Percentiles rank a stretch among this genome's conserved stretches.
Conservation (phyloP, 208 protist genomes). For the Acanthamoeba castellanii region DNA sequence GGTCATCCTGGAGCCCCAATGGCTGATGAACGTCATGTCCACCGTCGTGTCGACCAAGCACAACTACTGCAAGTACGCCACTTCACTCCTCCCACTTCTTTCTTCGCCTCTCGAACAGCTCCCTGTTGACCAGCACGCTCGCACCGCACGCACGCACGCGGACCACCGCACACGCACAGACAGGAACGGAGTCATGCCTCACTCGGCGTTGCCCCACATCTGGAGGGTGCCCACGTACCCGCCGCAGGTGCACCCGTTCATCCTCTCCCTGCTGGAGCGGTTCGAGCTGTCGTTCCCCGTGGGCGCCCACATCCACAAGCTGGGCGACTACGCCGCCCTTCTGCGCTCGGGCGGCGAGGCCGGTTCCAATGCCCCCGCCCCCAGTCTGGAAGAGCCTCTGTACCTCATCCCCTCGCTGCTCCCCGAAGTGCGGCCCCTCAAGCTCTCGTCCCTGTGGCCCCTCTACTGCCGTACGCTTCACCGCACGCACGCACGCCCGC, state of each 20-base stretch:
- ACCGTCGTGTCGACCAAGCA: slow-evolving; percentile 71
- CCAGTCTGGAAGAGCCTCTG: not conserved
- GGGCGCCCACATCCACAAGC: slow-evolving; percentile 18
- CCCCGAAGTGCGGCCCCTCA: slow-evolving; percentile 43
- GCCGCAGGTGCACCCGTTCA: slow-evolving; percentile 18
- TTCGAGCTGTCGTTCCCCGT: slow-evolving; percentile 64
- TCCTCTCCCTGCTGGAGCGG: slow-evolving; percentile 47
- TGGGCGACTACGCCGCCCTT: slow-evolving; percentile 26
- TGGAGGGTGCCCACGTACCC: slow-evolving; percentile 33
- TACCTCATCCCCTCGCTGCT: slow-evolving; percentile 64
- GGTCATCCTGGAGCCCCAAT: slow-evolving; percentile 81
- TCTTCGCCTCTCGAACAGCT: no score
- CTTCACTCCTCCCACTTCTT: not conserved
- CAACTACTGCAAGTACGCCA: slow-evolving; percentile 53
- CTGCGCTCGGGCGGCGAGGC: not conserved
- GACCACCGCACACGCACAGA: not conserved
- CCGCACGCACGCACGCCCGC: not conserved
- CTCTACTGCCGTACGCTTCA: slow-evolving; percentile 28
- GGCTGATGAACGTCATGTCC: slow-evolving; percentile 81
- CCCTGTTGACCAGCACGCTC: no score
- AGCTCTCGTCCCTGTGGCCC: slow-evolving; percentile 25
- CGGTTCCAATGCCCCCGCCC: no score
- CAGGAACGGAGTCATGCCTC: slow-evolving; percentile 19
- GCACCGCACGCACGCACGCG: no score
- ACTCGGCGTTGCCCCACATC: slow-evolving; percentile 30